A percentile compares a stretch with the other conserved stretches of the same genome.
These are phyloP conservation scores for Rhinocladiella mackenziei DNA, from an alignment of 2,329 filamentous ascomycete genomes.

Conservation along the genomic window DNA sequence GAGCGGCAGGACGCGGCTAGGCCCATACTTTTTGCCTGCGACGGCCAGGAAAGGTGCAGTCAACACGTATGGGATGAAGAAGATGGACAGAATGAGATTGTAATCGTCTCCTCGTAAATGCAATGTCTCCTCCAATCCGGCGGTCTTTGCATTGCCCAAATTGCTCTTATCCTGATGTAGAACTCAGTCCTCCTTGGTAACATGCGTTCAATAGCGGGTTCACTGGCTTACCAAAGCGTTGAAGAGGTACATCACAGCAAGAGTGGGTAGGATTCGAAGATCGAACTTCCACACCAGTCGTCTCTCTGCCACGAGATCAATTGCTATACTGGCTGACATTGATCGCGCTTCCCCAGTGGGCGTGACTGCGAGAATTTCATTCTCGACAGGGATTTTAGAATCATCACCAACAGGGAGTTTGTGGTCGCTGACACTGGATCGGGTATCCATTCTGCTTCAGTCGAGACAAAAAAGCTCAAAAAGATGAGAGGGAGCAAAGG, in stretches of 20 bases:
- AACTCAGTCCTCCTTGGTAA: too few relatives aligned
- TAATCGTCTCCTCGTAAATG: slow-evolving; percentile 61
- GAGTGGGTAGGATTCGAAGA: slow-evolving; percentile 52
- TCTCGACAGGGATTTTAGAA: too few relatives aligned
- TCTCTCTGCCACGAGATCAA: slow-evolving; percentile 47
- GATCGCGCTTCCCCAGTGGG: too few relatives aligned
- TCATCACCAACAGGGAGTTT: too few relatives aligned
- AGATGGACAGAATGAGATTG: slow-evolving; percentile 66
- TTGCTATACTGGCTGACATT: too few relatives aligned
- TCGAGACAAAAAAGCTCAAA: too few relatives aligned
- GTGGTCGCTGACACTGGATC: too few relatives aligned
- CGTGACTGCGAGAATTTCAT: too few relatives aligned
- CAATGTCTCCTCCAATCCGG: slow-evolving; percentile 48
- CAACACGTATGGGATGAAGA: slow-evolving; percentile 71
- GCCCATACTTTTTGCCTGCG: slow-evolving; percentile 65
- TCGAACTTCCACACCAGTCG: slow-evolving; percentile 55
- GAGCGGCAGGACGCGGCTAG: slow-evolving; percentile 59
- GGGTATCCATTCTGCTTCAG: too few relatives aligned
- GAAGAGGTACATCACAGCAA: slow-evolving; percentile 61
- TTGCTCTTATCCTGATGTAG: slow-evolving; percentile 49
- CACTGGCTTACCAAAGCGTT: too few relatives aligned
- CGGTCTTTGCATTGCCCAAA: slow-evolving; percentile 56
- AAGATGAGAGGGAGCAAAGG: too few relatives aligned
- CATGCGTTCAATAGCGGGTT: too few relatives aligned
- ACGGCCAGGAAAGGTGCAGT: slow-evolving; percentile 64